A percentile compares a stretch with the other conserved stretches of the same genome.
These are phyloP conservation scores for Polymyxa betae DNA, from an alignment of 208 protist genomes.

Conservation along the genomic window DNA sequence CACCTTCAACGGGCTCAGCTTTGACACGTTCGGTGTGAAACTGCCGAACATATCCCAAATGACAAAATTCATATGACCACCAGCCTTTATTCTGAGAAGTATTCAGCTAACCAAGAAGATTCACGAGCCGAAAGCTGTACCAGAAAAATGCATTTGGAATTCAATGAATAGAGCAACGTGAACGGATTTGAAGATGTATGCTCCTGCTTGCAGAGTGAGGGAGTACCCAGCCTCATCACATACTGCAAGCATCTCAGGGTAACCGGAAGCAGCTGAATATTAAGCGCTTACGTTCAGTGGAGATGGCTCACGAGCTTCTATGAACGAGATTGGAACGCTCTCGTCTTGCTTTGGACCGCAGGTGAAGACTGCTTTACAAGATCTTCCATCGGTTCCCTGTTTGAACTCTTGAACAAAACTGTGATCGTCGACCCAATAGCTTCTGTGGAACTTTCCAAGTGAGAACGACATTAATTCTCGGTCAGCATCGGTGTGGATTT, in stretches of 20 bases:
- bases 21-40: neutral
- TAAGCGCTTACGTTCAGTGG: neutral
- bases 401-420: constrained; percentile 3
- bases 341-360: too few species aligned
- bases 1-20: neutral
- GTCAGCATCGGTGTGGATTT: neutral
- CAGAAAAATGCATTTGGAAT: neutral
- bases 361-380: neutral
- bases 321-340: too few species aligned
- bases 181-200: neutral
- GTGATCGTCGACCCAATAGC: neutral
- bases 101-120: neutral
- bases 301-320: neutral
- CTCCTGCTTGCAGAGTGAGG: neutral
- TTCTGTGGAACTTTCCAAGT: neutral
- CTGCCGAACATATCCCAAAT: constrained; percentile 28
- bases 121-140: neutral
- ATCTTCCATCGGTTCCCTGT: neutral
- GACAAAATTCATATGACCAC: constrained; percentile 49
- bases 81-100: neutral
- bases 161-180: neutral
- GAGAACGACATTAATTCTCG: constrained; percentile 39
- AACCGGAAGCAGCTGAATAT: too few species aligned
- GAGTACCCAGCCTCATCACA: neutral
- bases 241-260: neutral